These are phyloP conservation scores for Nectriaceae sp. DNA, from an alignment of 2,329 filamentous ascomycete species.

Conservation along the genomic window DNA sequence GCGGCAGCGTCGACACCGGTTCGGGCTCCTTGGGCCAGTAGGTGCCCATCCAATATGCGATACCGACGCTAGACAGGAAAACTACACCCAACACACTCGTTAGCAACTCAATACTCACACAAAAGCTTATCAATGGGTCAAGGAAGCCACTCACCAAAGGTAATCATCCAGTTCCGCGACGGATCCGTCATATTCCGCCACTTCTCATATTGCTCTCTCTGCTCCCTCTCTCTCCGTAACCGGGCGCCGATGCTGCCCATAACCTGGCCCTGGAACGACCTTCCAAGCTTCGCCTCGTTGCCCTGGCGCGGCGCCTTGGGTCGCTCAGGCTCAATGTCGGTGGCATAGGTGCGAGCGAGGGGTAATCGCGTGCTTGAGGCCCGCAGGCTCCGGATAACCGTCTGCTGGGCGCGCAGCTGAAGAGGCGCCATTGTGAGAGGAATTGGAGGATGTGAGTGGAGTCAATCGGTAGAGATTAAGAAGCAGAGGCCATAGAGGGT, in stretches of 20 bases:
- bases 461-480: constrained; percentile 9
- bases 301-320: constrained; percentile 32
- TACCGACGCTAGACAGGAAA: constrained; percentile 51
- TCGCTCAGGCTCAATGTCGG: constrained; percentile 38
- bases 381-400: constrained; percentile 33
- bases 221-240: constrained; percentile 54
- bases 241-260: constrained; percentile 59
- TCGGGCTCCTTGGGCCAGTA: constrained; percentile 53
- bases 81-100: constrained; percentile 37
- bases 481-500: constrained; percentile 1
- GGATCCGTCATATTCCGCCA: constrained; percentile 43
- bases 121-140: background rate
- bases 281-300: constrained; percentile 40
- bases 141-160: constrained; percentile 49
- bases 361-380: constrained; percentile 17
- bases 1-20: constrained; percentile 60
- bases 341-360: constrained; percentile 34
- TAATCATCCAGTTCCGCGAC: constrained; percentile 51
- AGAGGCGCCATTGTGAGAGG: constrained; percentile 34
- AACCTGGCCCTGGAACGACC: constrained; percentile 59
- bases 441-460: background rate
- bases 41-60: constrained; percentile 62
- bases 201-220: constrained; percentile 51
- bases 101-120: background rate
- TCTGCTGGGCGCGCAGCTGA: constrained; percentile 33